Percentiles rank a stretch among this genome's conserved stretches.
phyloP scores from a whole-genome alignment of 2,329 filamentous ascomycete species.

The Colletotrichum endophyticum region DNA sequence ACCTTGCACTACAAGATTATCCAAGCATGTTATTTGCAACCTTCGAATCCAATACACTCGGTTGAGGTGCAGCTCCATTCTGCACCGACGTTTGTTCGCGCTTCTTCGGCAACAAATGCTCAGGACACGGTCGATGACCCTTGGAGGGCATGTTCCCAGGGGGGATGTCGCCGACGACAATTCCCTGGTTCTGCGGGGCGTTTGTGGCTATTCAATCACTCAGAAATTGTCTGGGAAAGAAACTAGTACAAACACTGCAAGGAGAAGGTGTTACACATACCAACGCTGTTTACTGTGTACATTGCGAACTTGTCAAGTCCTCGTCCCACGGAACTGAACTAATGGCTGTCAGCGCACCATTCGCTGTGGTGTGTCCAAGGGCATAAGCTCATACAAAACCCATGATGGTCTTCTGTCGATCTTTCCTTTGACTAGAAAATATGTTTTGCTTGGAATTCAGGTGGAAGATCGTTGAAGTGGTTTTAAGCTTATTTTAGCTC shows the following conservation, averaged over 20 bases:
- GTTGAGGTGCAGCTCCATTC: neutral
- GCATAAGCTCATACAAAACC: neutral
- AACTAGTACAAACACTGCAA: neutral
- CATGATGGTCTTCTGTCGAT: neutral
- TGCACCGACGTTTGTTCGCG: neutral
- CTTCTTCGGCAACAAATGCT: neutral
- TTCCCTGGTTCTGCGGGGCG: neutral
- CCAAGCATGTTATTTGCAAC: neutral
- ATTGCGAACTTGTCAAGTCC: neutral
- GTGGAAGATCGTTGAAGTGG: neutral
- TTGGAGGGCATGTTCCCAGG: neutral
- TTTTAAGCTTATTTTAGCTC: neutral
- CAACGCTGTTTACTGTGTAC: neutral
- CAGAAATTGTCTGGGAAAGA: neutral
- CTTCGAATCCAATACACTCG: neutral
- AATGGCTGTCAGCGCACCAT: neutral
- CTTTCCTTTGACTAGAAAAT: neutral
- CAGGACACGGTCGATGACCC: neutral
- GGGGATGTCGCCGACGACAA: neutral
- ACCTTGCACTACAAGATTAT: neutral
- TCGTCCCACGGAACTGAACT: neutral
- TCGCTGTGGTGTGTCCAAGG: accelerated
- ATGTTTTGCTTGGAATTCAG: neutral
- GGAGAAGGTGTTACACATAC: neutral
- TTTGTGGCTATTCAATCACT: neutral